phyloP scores from a whole-genome alignment of 2,329 filamentous ascomycete species.

The Cordyceps farinosa region DNA sequence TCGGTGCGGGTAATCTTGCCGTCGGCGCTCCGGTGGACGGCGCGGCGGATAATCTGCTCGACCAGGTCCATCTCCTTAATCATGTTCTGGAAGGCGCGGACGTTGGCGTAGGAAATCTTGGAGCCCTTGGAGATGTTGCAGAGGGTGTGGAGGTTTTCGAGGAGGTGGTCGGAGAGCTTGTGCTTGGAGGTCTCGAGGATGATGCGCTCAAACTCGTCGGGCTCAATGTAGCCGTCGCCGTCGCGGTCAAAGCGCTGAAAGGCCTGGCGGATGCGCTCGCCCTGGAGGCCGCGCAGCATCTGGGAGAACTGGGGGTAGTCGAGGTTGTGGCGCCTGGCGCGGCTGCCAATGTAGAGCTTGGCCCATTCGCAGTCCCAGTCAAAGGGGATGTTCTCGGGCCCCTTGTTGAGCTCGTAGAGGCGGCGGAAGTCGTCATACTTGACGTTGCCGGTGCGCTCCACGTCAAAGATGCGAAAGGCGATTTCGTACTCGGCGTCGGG shows the following conservation, averaged over 20 bases:
- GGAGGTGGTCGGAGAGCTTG: constrained; percentile 94
- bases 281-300: constrained; percentile 94
- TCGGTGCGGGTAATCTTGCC: constrained; percentile 92
- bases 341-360: constrained; percentile 85
- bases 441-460: constrained; percentile 76
- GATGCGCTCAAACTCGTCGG: constrained; percentile 94
- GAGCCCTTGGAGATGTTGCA: constrained; percentile 90
- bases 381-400: constrained; percentile 80
- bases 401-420: constrained; percentile 84
- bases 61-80: constrained; percentile 97
- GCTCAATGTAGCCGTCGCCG: constrained; percentile 90
- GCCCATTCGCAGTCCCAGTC: constrained; percentile 98
- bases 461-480: constrained; percentile 93
- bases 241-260: constrained; percentile 91
- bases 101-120: constrained; percentile 97
- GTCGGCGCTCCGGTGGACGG: constrained; percentile 76
- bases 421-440: constrained; percentile 86
- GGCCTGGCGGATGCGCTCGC: constrained; percentile 91
- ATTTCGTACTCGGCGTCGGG: constrained; percentile 99
- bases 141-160: constrained; percentile 84
- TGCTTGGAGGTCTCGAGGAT: constrained; percentile 89
- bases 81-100: constrained; percentile 96
- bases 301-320: constrained; percentile 97
- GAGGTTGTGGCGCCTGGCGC: constrained; percentile 83
- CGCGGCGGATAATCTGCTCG: constrained; percentile 86